Evolutionary conservation across 2,329 filamentous ascomycete species (phyloP).

Genomic region (Calonectria leucothoes): DNA sequence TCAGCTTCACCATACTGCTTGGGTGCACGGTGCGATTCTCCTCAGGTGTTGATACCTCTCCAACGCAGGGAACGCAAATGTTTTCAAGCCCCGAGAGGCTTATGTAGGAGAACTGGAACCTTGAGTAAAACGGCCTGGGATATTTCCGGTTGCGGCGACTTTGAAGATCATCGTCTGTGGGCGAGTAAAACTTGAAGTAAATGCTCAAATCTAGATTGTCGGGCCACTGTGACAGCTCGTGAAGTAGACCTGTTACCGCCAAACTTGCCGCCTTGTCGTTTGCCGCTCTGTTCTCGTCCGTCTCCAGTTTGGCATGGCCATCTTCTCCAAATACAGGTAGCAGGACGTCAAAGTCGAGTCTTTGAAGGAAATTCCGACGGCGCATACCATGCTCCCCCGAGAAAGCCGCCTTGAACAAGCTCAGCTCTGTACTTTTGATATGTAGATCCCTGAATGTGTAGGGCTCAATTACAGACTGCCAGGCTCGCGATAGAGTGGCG

Average conservation of each 20-base stretch:
- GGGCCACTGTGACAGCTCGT: neutral
- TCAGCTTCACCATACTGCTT: neutral
- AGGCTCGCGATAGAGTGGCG: neutral
- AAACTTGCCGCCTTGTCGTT: neutral
- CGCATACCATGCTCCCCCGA: neutral
- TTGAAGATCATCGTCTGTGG: neutral
- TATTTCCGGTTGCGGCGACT: no score
- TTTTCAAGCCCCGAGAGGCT: neutral
- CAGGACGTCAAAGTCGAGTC: neutral
- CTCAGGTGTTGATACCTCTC: neutral
- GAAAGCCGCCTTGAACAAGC: neutral
- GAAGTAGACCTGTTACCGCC: neutral
- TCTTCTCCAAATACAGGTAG: neutral
- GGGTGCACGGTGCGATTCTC: neutral
- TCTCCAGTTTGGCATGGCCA: neutral
- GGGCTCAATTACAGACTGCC: neutral
- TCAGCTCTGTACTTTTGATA: neutral
- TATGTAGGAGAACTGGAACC: neutral
- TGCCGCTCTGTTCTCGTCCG: neutral
- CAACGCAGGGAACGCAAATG: neutral
- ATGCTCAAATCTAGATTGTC: neutral
- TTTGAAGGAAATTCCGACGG: neutral
- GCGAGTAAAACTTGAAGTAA: neutral
- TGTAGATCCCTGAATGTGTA: neutral
- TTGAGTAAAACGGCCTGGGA: neutral